These are phyloP conservation scores for Hortiboletus flavorubellus DNA, from an alignment of 768 basidiomycete genomes.

Conservation along the genomic window DNA sequence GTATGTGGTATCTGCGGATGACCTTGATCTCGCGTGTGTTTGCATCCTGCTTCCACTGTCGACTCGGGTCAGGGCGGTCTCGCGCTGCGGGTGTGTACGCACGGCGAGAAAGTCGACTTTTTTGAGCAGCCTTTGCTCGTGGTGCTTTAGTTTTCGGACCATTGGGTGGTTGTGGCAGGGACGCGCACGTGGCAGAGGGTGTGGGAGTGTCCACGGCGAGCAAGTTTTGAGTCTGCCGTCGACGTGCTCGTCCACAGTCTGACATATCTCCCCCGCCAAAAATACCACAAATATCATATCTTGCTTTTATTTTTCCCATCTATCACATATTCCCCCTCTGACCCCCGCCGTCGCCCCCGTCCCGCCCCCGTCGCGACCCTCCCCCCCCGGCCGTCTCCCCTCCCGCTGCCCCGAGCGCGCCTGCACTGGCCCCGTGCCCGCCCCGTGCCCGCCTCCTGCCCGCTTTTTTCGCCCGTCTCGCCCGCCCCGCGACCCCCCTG, in stretches of 20 bases:
- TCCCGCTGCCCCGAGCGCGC: too few species aligned
- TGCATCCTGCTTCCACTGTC: conserved; percentile 95
- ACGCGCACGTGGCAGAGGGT: conserved; percentile 30
- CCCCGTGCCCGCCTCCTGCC: background rate
- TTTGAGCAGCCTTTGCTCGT: conserved; percentile 92
- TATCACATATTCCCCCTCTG: conserved; percentile 10
- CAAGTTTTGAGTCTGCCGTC: conserved; percentile 28
- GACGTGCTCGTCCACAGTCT: conserved; percentile 28
- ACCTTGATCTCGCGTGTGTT: conserved; percentile 88
- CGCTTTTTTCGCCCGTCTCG: conserved; percentile 3
- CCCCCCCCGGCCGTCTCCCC: conserved; percentile 1
- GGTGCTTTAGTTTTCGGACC: conserved; percentile 94
- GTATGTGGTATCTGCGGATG: conserved; percentile 93
- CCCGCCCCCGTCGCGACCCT: conserved; percentile 12
- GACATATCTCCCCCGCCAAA: conserved; percentile 28
- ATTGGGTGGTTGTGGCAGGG: conserved; percentile 23
- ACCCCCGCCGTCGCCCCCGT: background rate
- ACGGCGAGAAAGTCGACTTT: conserved; percentile 97
- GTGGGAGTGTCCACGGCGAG: conserved; percentile 23
- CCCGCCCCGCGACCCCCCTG: background rate
- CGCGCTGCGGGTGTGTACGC: conserved; percentile 25
- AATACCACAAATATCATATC: conserved; percentile 28
- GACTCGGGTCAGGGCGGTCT: background rate
- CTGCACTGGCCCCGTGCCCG: background rate
- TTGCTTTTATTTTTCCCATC: conserved; percentile 16